These are phyloP conservation scores for Cruciata laevipes DNA, from an alignment of 257 asterid genomes.

Conservation along the genomic window DNA sequence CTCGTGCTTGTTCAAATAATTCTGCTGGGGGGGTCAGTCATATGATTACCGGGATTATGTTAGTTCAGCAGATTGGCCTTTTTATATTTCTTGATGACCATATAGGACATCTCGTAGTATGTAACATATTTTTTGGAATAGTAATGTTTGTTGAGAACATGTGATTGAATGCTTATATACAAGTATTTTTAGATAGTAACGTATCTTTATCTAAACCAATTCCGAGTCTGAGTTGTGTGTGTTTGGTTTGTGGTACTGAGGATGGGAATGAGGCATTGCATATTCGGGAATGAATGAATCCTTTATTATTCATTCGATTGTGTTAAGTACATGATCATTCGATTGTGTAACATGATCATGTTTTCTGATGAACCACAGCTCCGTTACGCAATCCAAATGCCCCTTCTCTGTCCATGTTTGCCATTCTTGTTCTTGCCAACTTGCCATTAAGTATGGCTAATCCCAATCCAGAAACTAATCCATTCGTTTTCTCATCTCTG, in stretches of 20 bases:
- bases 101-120: too few relatives aligned
- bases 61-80: background rate
- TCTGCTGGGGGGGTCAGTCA: background rate
- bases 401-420: background rate
- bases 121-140: background rate
- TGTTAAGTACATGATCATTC: too few relatives aligned
- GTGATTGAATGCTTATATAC: too few relatives aligned
- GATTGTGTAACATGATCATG: too few relatives aligned
- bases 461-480: conserved; percentile 28
- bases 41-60: background rate
- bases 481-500: conserved; percentile 15
- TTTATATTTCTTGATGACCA: too few relatives aligned
- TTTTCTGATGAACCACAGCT: too few relatives aligned
- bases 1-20: background rate
- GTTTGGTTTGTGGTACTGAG: too few relatives aligned
- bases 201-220: background rate
- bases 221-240: too few relatives aligned
- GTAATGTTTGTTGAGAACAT: background rate
- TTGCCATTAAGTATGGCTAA: background rate
- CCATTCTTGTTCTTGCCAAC: background rate
- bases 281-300: too few relatives aligned
- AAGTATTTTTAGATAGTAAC: background rate
- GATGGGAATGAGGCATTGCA: too few relatives aligned
- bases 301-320: too few relatives aligned
- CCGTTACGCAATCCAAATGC: too few relatives aligned